These are phyloP conservation scores for Leccinum subfulvum DNA, from an alignment of 1,284 basidiomycete genomes.

Conservation along the genomic window DNA sequence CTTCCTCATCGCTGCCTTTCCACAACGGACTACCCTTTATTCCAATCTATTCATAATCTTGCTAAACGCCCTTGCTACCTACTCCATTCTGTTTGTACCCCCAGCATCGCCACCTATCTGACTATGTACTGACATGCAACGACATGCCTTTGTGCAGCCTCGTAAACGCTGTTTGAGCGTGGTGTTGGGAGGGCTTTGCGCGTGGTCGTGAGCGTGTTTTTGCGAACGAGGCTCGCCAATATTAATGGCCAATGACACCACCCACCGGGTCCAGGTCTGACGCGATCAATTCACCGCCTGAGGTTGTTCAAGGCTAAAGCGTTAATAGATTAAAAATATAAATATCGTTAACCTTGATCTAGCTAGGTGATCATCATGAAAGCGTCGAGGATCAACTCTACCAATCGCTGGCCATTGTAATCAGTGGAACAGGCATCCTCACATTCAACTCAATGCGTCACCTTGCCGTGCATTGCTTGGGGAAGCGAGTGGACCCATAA, in stretches of 20 bases:
- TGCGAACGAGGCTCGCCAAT: not conserved
- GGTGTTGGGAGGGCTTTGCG: not conserved
- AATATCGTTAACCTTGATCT: not conserved
- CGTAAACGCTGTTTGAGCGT: slow-evolving; percentile 13
- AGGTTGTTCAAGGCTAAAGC: not conserved
- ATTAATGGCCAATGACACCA: not conserved
- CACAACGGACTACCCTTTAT: not conserved
- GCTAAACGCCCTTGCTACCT: slow-evolving; percentile 16
- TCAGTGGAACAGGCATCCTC: not conserved
- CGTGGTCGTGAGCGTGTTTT: not conserved
- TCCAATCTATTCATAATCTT: not conserved
- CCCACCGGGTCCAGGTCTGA: too few species aligned
- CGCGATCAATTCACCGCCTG: not conserved
- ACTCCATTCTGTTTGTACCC: slow-evolving; percentile 1
- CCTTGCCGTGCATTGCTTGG: not conserved
- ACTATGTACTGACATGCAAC: not conserved
- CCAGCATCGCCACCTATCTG: not conserved
- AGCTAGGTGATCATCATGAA: not conserved
- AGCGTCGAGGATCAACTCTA: not conserved
- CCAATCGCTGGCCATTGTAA: not conserved
- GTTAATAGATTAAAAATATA: not conserved
- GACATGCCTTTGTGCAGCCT: not conserved
- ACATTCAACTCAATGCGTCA: not conserved
- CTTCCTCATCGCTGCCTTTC: slow-evolving; percentile 9
- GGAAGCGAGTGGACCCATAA: not conserved